Base-by-base conservation (phyloP, 2,329 filamentous ascomycete genomes). In the Tolypocladium pustulatum region DNA sequence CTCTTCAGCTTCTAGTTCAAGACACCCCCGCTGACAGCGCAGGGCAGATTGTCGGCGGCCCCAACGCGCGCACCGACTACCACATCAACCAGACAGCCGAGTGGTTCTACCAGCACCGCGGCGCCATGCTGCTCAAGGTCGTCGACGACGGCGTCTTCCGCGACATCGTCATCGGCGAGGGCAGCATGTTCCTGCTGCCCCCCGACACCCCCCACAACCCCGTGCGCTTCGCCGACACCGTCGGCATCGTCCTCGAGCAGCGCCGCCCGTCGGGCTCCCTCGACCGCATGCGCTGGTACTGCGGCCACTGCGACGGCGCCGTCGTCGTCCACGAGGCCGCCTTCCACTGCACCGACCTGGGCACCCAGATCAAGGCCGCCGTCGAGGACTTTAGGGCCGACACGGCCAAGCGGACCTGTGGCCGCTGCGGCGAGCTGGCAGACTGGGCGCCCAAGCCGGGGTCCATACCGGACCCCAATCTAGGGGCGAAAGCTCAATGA, bases 41-140 rank as follows among this genome's bases (percentile, higher is more conserved):
- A n/a, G 40, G 2, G 17, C 63, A 86, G 88, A 91, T 96, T 67
- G 92, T 99, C 62, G 94, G 94, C 71, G 94, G 94, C 15, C 94
- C 94, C 68, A 97, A 97, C 74, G 90, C 90, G 61, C 86, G 94
- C 63, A 97, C 92, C 58, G 94, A 97, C 80, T 99, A 97, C 80
- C 94, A 97, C 81, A 93, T 97, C 82, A 97, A 97, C 80, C 79
- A 86, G 67, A 97, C 93, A 0, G 86, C 94, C 15, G 94, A 97
- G 74, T 97, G 92, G 87, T 99, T 97, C 84, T 97, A 94, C 81
- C 93, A 97, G 75, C 86, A 96, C 82, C 86, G 87, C 67, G 94
- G 94, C 64, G 86, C 88, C 64, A 97, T 97, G 93, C 80, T 94
- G 59, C 87, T 99, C 65, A 96, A 95, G 72, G 89, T 94, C 20